Percentiles rank a stretch among this genome's conserved stretches.
Evolutionary conservation across 2,329 filamentous ascomycete genomes (phyloP).

Genomic region (Fusarium sp.): DNA sequence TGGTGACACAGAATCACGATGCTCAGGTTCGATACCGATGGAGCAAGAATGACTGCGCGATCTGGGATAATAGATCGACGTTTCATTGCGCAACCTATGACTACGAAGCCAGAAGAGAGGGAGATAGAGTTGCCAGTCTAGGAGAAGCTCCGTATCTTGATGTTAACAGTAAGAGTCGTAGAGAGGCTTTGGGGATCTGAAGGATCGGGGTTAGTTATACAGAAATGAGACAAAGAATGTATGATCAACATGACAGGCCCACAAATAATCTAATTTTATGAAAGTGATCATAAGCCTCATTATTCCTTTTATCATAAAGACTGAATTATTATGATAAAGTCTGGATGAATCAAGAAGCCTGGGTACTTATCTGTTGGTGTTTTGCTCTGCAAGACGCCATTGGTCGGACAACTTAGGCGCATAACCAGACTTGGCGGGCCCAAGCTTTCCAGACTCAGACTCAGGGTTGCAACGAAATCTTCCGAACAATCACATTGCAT

Average conservation of each 20-base stretch:
- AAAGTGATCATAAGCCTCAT: not conserved
- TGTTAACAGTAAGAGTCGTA: constrained; percentile 51
- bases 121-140: constrained; percentile 55
- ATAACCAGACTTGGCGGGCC: not conserved
- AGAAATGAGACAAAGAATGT: not conserved
- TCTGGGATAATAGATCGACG: constrained; percentile 73
- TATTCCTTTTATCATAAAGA: not conserved
- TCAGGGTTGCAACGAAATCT: constrained; percentile 1
- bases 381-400: not conserved
- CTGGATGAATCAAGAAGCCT: not conserved
- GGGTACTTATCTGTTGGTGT: not conserved
- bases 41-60: constrained; percentile 65
- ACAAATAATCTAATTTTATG: not conserved
- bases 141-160: constrained; percentile 59
- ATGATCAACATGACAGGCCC: not conserved
- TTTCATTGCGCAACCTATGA: constrained; percentile 67
- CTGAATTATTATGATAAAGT: not conserved
- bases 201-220: no score
- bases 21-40: constrained; percentile 66
- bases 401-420: not conserved
- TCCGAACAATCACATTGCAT: constrained; percentile 2
- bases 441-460: not conserved
- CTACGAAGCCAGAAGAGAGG: no score
- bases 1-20: constrained; percentile 67
- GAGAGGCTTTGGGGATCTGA: constrained; percentile 50